Evolutionary conservation across 345 rosid species (phyloP), one percentile per base, ranked within the genome.

Genomic region (Toxicodendron radicans): DNA sequence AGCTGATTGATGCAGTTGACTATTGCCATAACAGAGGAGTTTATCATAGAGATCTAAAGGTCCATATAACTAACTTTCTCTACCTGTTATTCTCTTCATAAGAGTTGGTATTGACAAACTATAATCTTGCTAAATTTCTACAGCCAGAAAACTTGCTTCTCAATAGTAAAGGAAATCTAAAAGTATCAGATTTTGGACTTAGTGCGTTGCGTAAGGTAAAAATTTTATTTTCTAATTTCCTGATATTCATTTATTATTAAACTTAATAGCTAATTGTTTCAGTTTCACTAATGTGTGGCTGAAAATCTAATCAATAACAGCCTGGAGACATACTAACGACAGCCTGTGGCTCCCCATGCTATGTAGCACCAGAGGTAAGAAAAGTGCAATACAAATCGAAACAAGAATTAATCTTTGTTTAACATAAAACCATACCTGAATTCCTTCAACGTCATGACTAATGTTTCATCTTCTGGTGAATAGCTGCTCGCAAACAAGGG

Each of bases 11-110:
- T 81, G 91, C 97, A 11, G 95, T 91, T 59, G 97, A 88, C 71
- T 87, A 87, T 18, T 92, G 97, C 78, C 97, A 92, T 73, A 81
- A 81, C 84, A 91, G 84, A 87, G 97, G 97, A 70, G 97, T 92
- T 82, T 88, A 83, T 73, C 97, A 92, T 75, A 91, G 99, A 84
- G 99, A 91, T 80, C 83, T 92, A 27, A 95, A 95, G 99, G 97
- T 82, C 27, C 17, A 59, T 17, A 33, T 2, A 9, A 45, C 54
- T 59, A 48, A 11, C 30, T 60, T 49, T 68, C 24, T 48, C 33
- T 30, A n/a, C 33, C 21, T 38, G 7, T 27, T 43, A 10, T 49
- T 60, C 20, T 63, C 14, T 38, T 0, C 6, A 6, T 10, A 16
- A 12, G 30, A 41, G 41, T 35, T 13, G 17, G 24, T 30, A 27